These are phyloP conservation scores for Sphaerulina populicola DNA, from an alignment of 2,329 filamentous ascomycete species.

Conservation along the genomic window DNA sequence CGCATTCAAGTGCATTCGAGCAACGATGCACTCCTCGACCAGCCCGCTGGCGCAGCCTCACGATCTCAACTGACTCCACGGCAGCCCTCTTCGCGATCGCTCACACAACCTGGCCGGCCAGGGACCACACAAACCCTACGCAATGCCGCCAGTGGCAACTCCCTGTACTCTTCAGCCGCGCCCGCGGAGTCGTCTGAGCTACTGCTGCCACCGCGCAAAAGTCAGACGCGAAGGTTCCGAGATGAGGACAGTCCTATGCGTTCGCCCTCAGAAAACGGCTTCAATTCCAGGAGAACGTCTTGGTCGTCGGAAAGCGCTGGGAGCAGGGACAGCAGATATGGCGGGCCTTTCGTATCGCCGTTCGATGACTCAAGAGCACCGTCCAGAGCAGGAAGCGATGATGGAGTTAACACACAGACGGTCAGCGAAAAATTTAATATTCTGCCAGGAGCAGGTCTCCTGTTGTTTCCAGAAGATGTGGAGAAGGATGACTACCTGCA, in stretches of 20 bases:
- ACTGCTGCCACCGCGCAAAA: conserved; percentile 43
- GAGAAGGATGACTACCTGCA: conserved; percentile 67
- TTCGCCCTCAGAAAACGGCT: conserved; percentile 44
- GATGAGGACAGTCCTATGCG: conserved; percentile 45
- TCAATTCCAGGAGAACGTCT: conserved; percentile 56
- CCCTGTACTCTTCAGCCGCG: conserved; percentile 24
- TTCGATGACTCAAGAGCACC: conserved; percentile 54
- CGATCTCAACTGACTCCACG: conserved; percentile 34
- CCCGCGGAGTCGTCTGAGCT: conserved; percentile 43
- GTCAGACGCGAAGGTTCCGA: conserved; percentile 43
- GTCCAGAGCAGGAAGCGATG: conserved; percentile 55
- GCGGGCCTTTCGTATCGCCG: conserved; percentile 43
- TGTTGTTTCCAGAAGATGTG: conserved; percentile 63
- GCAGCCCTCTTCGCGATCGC: conserved; percentile 39
- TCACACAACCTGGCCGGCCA: conserved; percentile 34
- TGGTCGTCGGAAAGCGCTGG: conserved; percentile 53
- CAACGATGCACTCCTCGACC: conserved; percentile 44
- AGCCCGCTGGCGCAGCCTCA: conserved; percentile 12
- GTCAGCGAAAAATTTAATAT: conserved; percentile 69
- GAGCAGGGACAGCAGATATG: conserved; percentile 47
- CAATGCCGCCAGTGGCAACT: conserved; percentile 18
- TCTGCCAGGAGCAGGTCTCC: conserved; percentile 55
- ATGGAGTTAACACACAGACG: conserved; percentile 61
- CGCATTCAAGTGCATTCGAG: conserved; percentile 59
- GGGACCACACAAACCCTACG: conserved; percentile 32